Evolutionary conservation across 495 filamentous ascomycete genomes (phyloP), one percentile per base, ranked within the genome.

Genomic region (Neurospora hispaniola): DNA sequence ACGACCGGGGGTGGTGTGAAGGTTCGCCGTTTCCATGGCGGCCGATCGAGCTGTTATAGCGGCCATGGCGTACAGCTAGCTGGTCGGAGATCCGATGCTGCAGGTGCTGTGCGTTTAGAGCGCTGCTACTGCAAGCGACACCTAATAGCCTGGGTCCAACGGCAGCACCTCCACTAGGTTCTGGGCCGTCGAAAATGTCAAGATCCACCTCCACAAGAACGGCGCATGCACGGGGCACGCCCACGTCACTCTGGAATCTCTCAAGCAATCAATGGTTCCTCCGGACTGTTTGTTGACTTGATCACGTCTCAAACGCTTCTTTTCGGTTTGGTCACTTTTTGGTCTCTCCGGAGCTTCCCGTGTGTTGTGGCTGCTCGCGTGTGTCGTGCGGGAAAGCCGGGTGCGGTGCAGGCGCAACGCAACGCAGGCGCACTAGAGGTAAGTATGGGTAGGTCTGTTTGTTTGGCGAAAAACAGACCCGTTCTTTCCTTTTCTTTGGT

Each of bases 21-120:
- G 77, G 68, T 76, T 80, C 41, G 77, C 78, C 23, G 79, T 73
- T 72, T 81, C 79, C 79, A 80, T 81, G 73, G 79, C 27, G 46
- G 40, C 40, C 20, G 48, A 20, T 14, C 48, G 48, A 59, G 48
- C 74, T 27, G 80, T 75, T 78, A 82, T 81, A 74, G 54, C 68
- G 71, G 71, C 35, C 44, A 62, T 62, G 23, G 54, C 54, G 54
- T 62, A 54, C 1, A 12, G 20, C 46, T 4, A 27, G 46, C 46
- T 54, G 46, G 48, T 23, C 20, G 48, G 48, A 5, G n/a, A 48
- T 59, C 27, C 23, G 54, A 62, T 14, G 54, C 23, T 62, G 54
- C 12, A 62, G 54, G 54, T 66, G 54, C 54, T 35, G 6, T 66
- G 54, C 27, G 54, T 62, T 62, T 35, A 62, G 54, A 27, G 54